Percentiles rank a stretch among this genome's conserved stretches.
These are phyloP conservation scores for Bocquillonia castaneifolia DNA, from an alignment of 441 rosid genomes.

Conservation along the genomic window DNA sequence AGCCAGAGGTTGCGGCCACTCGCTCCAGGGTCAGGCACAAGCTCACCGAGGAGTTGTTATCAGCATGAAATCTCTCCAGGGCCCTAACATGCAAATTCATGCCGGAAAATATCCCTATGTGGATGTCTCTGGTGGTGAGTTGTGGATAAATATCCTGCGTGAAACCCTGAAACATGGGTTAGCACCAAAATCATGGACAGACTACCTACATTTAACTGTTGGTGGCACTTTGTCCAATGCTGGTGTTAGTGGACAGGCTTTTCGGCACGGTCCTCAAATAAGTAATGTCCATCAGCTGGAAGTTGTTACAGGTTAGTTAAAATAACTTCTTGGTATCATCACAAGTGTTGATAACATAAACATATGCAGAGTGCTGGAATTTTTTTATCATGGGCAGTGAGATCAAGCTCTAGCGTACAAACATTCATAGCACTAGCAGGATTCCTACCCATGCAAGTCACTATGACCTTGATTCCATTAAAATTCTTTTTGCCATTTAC, in stretches of 20 bases:
- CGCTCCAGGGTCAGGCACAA: constrained; percentile 92
- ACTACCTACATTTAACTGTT: constrained; percentile 88
- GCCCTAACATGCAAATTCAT: constrained; percentile 45
- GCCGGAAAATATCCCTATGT: constrained; percentile 46
- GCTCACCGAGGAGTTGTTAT: constrained; percentile 70
- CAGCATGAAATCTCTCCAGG: constrained; percentile 74
- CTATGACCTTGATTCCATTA: constrained; percentile 11
- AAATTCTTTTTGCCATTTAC: constrained; percentile 6
- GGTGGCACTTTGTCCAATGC: constrained; percentile 97
- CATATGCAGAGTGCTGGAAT: neutral
- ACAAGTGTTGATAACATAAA: neutral
- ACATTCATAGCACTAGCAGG: constrained; percentile 13
- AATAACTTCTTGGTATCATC: neutral
- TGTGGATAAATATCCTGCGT: constrained; percentile 85
- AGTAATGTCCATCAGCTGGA: constrained; percentile 89
- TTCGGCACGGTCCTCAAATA: constrained; percentile 94
- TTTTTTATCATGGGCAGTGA: constrained; percentile 14
- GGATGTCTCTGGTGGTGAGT: constrained; percentile 81
- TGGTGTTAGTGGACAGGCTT: constrained; percentile 97
- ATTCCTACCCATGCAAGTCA: constrained; percentile 21
- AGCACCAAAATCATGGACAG: constrained; percentile 98
- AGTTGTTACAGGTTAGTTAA: constrained; percentile 78
- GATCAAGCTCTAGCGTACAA: constrained; percentile 16
- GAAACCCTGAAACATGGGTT: constrained; percentile 76
- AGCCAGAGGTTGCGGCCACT: constrained; percentile 95